Base-by-base conservation (phyloP, 108 stramenopile species). In the Pinguiococcus pyrenoidosus region DNA sequence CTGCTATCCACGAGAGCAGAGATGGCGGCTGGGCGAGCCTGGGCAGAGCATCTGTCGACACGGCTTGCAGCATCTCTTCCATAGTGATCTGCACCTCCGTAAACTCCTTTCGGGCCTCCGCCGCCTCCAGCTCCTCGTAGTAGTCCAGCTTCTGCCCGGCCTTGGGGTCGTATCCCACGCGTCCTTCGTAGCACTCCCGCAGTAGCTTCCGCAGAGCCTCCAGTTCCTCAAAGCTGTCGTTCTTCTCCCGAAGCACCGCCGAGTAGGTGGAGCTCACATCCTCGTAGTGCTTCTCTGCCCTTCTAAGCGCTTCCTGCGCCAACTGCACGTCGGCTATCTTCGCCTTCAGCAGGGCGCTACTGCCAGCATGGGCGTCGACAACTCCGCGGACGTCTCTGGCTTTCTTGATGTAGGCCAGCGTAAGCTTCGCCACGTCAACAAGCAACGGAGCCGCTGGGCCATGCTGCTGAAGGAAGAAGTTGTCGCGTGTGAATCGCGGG, bases 401-500 rank as follows among this genome's bases (percentile, higher is more conserved):
- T 30, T 29, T 38, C 32, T 38, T 44, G 17, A 56, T 30, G 37
- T 46, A 56, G 23, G 44, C 36, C 18, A 45, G 33, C 2, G 27
- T 28, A 1, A 2, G 2, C 27, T 38, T 16, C 16, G 46, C 44
- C 45, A 26, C 32, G n/a, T 45, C 54, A 12, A 56, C 37, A 18
- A 56, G 42, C 25, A 3, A 29, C 13, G 44, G 29, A n/a, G 42
- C 27, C 4, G 54, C 54, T 1, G 26, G 26, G 22, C 54, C 54
- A 37, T 28, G 46, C 18, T 10, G 13, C 54, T 45, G 21, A 22
- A 56, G 12, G 27, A 36, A 43, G 54, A 33, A 44, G 32, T 48
- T 43, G 44, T 45, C 44, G 20, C 41, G 18, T 38, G 28, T 45
- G 32, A 56, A 46, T 7, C 54, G 17, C 30, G 54, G 54, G 37